These are phyloP conservation scores for Cercospora sp. DNA, from an alignment of 2,329 filamentous ascomycete genomes.

Conservation along the genomic window DNA sequence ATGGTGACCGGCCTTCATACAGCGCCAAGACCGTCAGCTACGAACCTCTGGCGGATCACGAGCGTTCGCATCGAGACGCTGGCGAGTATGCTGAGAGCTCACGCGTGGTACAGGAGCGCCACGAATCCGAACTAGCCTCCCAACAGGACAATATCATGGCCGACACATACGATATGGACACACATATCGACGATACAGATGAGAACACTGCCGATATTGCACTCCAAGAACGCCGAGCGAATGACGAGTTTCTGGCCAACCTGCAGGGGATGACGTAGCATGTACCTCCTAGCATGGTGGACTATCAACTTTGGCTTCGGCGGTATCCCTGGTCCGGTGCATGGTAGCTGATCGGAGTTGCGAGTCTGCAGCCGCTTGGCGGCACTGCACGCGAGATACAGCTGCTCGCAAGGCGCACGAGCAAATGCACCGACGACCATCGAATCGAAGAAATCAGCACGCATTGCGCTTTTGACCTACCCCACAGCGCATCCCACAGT, in stretches of 20 bases:
- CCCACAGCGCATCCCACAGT: background rate
- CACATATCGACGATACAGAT: background rate
- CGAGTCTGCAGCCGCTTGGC: background rate
- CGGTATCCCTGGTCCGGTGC: background rate
- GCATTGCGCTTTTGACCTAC: background rate
- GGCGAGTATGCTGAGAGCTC: conserved; percentile 14
- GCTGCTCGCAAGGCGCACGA: background rate
- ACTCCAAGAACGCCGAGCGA: conserved; percentile 6
- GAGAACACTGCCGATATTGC: background rate
- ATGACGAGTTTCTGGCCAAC: conserved; percentile 12
- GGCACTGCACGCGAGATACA: no score
- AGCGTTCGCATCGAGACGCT: conserved; percentile 5
- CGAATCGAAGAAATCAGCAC: background rate
- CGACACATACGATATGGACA: conserved; percentile 1
- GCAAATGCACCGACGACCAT: background rate
- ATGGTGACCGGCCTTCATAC: conserved; percentile 32
- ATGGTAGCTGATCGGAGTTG: background rate
- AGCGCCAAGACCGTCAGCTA: conserved; percentile 5
- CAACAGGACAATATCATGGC: conserved; percentile 12
- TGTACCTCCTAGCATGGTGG: background rate
- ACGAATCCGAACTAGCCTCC: conserved; percentile 1
- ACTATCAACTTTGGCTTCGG: background rate
- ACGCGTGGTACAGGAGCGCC: background rate
- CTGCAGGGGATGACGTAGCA: conserved; percentile 12
- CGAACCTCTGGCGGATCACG: background rate